Conservation (phyloP, 2,329 filamentous ascomycete genomes). For the Diaporthe sp. region DNA sequence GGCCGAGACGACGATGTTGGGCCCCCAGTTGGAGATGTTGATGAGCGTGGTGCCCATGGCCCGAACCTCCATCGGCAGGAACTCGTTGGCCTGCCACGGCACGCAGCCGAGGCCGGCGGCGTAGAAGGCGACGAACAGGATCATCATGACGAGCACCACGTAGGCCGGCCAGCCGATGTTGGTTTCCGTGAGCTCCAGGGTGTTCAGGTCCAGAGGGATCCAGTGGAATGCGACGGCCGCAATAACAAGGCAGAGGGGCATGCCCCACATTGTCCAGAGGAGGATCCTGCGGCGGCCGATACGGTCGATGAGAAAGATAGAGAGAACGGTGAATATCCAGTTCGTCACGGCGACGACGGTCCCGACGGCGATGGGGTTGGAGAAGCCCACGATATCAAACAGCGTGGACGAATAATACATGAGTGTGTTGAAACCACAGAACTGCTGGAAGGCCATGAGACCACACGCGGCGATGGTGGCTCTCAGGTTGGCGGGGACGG, state of each 20-base stretch:
- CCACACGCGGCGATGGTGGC: conserved; percentile 62
- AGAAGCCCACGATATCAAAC: conserved; percentile 64
- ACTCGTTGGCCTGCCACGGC: conserved; percentile 19
- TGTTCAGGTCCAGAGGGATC: conserved; percentile 59
- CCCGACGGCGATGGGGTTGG: conserved; percentile 62
- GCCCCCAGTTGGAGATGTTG: conserved; percentile 6
- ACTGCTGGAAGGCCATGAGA: conserved; percentile 66
- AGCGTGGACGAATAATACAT: conserved; percentile 64
- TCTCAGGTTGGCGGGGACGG: conserved; percentile 58
- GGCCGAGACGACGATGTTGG: neutral
- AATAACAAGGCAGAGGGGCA: conserved; percentile 58
- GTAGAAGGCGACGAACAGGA: conserved; percentile 60
- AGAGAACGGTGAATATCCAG: conserved; percentile 64
- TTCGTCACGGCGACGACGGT: conserved; percentile 61
- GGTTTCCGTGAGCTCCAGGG: conserved; percentile 53
- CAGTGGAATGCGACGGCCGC: conserved; percentile 60
- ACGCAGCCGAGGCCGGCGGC: neutral
- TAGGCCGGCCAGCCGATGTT: conserved; percentile 50
- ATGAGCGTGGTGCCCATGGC: conserved; percentile 3
- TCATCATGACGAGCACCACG: conserved; percentile 58
- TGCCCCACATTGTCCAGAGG: conserved; percentile 59
- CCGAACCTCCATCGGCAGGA: neutral
- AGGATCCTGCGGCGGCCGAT: conserved; percentile 61
- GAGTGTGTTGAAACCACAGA: conserved; percentile 66
- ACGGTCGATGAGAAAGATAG: conserved; percentile 61